Base-by-base conservation (phyloP, 192 early-diverging fungal species). In the Jimgerdemannia lactiflua region DNA sequence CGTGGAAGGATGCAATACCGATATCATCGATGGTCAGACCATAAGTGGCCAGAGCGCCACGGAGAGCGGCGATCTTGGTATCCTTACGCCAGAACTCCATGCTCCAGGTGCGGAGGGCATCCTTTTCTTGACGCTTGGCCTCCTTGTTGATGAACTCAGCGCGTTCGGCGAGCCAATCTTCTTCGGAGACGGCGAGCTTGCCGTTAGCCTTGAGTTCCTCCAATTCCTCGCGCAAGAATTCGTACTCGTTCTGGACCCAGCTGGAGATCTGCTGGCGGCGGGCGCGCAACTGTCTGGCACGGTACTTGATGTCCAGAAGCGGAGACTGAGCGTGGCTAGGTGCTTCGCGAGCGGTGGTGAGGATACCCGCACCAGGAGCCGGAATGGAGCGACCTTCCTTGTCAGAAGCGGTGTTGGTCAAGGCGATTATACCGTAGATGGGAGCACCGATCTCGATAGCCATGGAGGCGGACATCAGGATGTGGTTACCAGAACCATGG, bases 361-460 rank as follows among this genome's bases (percentile, higher is more conserved):
- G 83, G 67, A 98, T 90, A 82, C 97, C 97, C 80, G 95, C 91
- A 59, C 97, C 97, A 75, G 97, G 97, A 42, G 97, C 97, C 39
- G 97, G 97, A 43, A 97, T 90, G 4, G 94, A 96, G 64, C 94
- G 91, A 43, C 95, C 95, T 84, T 97, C 92, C 87, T 97, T 97
- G 83, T 98, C 97, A 10, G 94, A 93, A 42, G 97, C 95, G 41
- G 95, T 97, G 84, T 89, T 93, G 67, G 92, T 92, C 77, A 92
- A 85, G 54, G 91, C 97, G 74, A 98, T 85, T 78, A 98, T 92
- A 86, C 92, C 97, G 72, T 95, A 94, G 67, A 98, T 94, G 10
- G 97, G 95, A 9, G 93, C 90, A 79, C 97, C 97, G 86, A 96
- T 96, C 79, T 96, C 87, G 77, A 98, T 86, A 4, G 97, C 97